These are phyloP conservation scores for Globisporangium nagaii DNA, from an alignment of 352 stramenopile species.

Conservation along the genomic window DNA sequence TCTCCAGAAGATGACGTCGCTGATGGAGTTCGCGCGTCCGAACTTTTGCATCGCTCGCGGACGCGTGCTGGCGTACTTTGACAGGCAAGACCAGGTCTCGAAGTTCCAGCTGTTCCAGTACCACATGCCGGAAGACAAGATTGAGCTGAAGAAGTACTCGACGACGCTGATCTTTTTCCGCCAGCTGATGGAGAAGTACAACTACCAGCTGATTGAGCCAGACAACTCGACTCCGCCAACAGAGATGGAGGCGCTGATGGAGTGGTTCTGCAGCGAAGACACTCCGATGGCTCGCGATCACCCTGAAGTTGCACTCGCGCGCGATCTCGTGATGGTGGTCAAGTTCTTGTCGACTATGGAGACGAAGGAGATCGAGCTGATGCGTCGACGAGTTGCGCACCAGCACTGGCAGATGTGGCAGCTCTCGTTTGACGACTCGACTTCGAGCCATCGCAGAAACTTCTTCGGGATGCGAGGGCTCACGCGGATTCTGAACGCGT, in stretches of 20 bases:
- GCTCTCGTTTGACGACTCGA: slow-evolving; percentile 83
- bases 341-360: slow-evolving; percentile 90
- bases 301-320: slow-evolving; percentile 68
- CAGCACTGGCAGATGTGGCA: slow-evolving; percentile 87
- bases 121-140: slow-evolving; percentile 86
- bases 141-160: slow-evolving; percentile 87
- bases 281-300: slow-evolving; percentile 80
- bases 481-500: slow-evolving; percentile 54
- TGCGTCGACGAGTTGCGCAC: slow-evolving; percentile 68
- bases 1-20: slow-evolving; percentile 60
- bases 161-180: slow-evolving; percentile 85
- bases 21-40: slow-evolving; percentile 83
- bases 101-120: slow-evolving; percentile 82
- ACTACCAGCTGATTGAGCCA: slow-evolving; percentile 79
- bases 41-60: slow-evolving; percentile 70
- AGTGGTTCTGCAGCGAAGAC: slow-evolving; percentile 82
- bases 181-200: slow-evolving; percentile 78
- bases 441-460: slow-evolving; percentile 62
- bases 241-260: slow-evolving; percentile 89
- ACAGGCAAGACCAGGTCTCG: slow-evolving; percentile 40
- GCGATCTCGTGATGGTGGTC: slow-evolving; percentile 78
- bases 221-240: slow-evolving; percentile 76
- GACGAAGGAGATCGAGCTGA: slow-evolving; percentile 85
- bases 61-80: slow-evolving; percentile 79
- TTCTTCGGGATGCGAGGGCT: slow-evolving; percentile 76